phyloP scores from a whole-genome alignment of 306 rosid genomes.

The Cucumis sativus region DNA sequence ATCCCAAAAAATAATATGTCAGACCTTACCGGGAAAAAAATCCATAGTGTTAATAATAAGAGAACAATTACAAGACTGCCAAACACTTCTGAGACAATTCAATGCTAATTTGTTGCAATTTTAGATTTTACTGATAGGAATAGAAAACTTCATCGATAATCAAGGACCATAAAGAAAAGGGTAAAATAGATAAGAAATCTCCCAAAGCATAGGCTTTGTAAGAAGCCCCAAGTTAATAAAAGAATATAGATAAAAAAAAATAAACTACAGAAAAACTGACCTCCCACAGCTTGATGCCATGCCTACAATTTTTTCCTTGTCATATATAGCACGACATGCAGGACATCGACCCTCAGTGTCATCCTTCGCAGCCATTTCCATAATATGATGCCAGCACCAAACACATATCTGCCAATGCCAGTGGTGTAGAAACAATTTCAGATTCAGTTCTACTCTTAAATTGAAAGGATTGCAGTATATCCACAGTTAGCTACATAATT shows the following conservation, averaged over 20 bases:
- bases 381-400: conserved; percentile 99
- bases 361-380: conserved; percentile 98
- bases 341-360: conserved; percentile 94
- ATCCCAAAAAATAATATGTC: not conserved
- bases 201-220: not conserved
- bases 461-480: not conserved
- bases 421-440: conserved; percentile 11
- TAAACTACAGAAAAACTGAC: conserved; percentile 22
- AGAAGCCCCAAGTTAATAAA: not conserved
- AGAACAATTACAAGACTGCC: not conserved
- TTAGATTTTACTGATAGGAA: not conserved
- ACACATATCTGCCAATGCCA: conserved; percentile 63
- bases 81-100: not conserved
- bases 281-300: conserved; percentile 85
- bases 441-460: not conserved
- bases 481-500: not conserved
- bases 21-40: not conserved
- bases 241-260: not conserved
- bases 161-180: not conserved
- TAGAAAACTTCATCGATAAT: not conserved
- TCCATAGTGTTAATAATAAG: not conserved
- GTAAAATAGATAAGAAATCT: not conserved
- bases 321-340: conserved; percentile 88
- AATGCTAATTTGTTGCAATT: not conserved
- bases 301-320: conserved; percentile 94